Conservation (phyloP, 257 asterid genomes). For the Solanum chiquidenum region DNA sequence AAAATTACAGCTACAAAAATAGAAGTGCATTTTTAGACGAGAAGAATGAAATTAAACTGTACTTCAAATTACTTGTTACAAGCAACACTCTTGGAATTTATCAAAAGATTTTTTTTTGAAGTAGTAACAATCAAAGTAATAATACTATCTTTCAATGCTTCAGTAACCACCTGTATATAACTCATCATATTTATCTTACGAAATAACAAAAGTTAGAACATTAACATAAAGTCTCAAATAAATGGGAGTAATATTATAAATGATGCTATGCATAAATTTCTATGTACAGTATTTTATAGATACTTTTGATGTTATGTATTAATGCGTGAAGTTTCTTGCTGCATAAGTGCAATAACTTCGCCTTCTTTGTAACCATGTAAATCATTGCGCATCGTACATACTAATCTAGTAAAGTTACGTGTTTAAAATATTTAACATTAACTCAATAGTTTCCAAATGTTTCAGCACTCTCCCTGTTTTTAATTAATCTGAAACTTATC, state of each 20-base stretch:
- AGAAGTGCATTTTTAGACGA: not conserved
- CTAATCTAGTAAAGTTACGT: not conserved
- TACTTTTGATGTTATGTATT: not conserved
- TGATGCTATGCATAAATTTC: not conserved
- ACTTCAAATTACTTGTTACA: not conserved
- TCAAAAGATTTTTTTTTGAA: not conserved
- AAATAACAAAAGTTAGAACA: not conserved
- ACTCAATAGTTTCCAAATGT: not conserved
- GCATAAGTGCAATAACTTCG: not conserved
- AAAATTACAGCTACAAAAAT: not conserved
- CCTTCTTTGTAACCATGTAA: not conserved
- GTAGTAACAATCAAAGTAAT: not conserved
- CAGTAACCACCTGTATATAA: not conserved
- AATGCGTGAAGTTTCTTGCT: not conserved
- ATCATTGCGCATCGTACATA: not conserved
- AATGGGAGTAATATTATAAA: not conserved
- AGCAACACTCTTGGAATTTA: not conserved
- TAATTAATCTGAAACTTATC: not conserved
- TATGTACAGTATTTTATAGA: not conserved
- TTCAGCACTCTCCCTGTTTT: not conserved
- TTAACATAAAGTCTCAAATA: not conserved
- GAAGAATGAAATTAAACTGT: not conserved
- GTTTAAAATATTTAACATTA: not conserved
- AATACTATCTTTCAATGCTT: not conserved
- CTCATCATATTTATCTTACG: not conserved